Evolutionary conservation across 2,329 filamentous ascomycete genomes (phyloP).

Genomic region (Claviceps citrina): DNA sequence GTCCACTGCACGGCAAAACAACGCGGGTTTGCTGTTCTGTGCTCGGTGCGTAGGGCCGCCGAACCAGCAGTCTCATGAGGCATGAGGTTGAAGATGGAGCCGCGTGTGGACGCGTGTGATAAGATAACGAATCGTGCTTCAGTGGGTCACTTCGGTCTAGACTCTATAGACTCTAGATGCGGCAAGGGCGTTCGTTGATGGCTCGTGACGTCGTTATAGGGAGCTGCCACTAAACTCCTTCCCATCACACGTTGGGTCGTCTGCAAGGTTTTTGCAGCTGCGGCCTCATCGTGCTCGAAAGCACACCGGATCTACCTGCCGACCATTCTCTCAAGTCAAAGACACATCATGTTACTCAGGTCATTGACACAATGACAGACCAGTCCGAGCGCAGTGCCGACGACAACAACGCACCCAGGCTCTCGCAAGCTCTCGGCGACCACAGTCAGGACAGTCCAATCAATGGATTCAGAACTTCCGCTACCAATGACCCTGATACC

Average conservation of each 20-base stretch:
- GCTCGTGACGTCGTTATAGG: conserved; percentile 1
- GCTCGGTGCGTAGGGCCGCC: too few species aligned
- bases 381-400: conserved; percentile 4
- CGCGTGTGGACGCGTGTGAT: conserved; percentile 3
- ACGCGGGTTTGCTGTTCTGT: neutral
- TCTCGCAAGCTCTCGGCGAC: neutral
- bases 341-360: conserved; percentile 4
- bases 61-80: too few species aligned
- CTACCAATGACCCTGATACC: neutral
- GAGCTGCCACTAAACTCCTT: neutral
- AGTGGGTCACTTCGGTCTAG: too few species aligned
- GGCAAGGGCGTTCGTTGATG: neutral
- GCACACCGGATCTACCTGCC: neutral
- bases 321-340: neutral
- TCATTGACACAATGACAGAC: conserved; percentile 6
- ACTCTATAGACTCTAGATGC: too few species aligned
- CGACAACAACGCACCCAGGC: neutral
- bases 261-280: neutral
- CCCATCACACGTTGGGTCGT: too few species aligned
- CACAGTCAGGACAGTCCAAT: neutral
- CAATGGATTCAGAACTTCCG: neutral
- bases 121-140: neutral
- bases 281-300: neutral
- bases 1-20: neutral
- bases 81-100: neutral